Percentiles rank a stretch among this genome's conserved stretches.
phyloP scores from a whole-genome alignment of 2,329 filamentous ascomycete genomes.

The Colletotrichum lentis region DNA sequence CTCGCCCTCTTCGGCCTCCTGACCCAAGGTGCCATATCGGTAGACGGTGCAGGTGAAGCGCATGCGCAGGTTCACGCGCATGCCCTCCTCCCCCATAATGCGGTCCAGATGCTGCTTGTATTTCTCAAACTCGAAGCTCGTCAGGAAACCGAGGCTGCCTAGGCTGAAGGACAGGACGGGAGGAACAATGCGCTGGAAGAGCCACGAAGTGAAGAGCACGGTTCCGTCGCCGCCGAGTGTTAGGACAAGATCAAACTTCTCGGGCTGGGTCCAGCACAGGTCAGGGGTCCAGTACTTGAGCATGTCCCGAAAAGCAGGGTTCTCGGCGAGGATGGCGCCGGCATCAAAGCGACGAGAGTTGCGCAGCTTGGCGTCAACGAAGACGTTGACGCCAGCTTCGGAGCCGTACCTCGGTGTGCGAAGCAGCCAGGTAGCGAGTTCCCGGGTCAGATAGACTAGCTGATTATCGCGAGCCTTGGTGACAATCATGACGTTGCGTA shows the following conservation, averaged over 20 bases:
- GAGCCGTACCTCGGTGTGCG: constrained; percentile 88
- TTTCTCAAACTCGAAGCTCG: constrained; percentile 84
- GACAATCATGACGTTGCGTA: constrained; percentile 96
- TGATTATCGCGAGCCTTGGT: constrained; percentile 97
- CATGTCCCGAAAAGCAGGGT: constrained; percentile 81
- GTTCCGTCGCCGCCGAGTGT: constrained; percentile 89
- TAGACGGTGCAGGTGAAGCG: constrained; percentile 98
- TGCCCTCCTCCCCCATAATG: constrained; percentile 92
- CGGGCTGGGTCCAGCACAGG: constrained; percentile 90
- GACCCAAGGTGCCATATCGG: constrained; percentile 68
- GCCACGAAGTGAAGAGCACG: constrained; percentile 87
- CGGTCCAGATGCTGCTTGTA: constrained; percentile 88
- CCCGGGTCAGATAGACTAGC: constrained; percentile 85
- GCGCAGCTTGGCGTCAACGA: constrained; percentile 94
- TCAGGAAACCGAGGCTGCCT: constrained; percentile 87
- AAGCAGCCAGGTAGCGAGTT: constrained; percentile 88
- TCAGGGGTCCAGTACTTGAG: constrained; percentile 96
- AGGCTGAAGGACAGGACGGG: constrained; percentile 86
- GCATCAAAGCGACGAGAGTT: constrained; percentile 89
- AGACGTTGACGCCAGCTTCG: constrained; percentile 92
- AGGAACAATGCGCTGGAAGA: constrained; percentile 89
- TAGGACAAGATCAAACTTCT: constrained; percentile 93
- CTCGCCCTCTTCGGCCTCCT: constrained; percentile 84
- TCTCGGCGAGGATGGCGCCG: constrained; percentile 73
- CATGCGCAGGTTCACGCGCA: constrained; percentile 98